Evolutionary conservation across 257 asterid species (phyloP).

Genomic region (Penstemon eatonii): DNA sequence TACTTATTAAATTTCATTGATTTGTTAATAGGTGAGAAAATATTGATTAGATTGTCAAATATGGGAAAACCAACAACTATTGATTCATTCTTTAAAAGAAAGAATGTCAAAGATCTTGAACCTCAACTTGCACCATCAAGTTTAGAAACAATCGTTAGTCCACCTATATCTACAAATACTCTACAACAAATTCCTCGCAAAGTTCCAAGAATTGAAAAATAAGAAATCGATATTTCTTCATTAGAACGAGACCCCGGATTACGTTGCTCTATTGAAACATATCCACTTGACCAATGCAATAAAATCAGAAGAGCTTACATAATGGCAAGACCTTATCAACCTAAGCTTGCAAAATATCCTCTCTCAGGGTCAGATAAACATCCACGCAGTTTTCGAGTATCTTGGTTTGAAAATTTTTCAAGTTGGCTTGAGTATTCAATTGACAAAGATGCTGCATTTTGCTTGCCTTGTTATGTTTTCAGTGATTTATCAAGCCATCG

Average conservation of each 20-base stretch:
- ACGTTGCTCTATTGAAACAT: neutral
- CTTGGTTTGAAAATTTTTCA: neutral
- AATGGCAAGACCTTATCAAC: neutral
- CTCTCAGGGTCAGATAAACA: no score
- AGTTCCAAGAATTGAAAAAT: neutral
- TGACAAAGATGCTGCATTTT: neutral
- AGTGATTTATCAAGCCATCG: neutral
- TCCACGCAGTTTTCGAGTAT: neutral
- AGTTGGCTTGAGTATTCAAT: neutral
- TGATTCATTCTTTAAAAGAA: no score
- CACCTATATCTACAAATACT: no score
- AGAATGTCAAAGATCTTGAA: no score
- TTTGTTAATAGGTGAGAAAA: no score
- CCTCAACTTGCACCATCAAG: no score
- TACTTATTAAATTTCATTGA: no score
- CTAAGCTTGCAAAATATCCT: no score
- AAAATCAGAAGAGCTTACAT: neutral
- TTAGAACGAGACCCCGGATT: neutral
- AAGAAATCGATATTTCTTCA: neutral
- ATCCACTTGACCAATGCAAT: neutral
- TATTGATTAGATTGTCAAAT: no score
- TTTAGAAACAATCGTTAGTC: no score
- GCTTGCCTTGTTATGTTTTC: neutral
- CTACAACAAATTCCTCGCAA: neutral
- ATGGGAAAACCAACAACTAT: no score